phyloP scores from a whole-genome alignment of 2,329 filamentous ascomycete species.

The Sclerotinia glacialis region DNA sequence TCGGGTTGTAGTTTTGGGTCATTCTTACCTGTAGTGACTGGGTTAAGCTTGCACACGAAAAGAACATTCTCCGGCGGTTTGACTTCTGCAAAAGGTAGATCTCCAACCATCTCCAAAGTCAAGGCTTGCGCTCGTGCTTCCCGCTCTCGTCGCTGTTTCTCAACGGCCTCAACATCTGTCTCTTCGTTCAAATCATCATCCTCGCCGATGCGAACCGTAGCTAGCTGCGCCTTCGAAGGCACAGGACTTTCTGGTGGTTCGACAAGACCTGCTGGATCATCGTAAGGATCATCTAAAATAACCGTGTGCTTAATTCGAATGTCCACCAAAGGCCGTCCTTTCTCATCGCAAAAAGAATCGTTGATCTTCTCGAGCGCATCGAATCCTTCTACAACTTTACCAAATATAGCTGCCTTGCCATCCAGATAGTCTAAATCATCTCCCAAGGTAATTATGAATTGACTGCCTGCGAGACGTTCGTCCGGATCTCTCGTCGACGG shows the following conservation, averaged over 20 bases:
- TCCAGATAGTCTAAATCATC: conserved; percentile 88
- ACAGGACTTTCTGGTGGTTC: conserved; percentile 78
- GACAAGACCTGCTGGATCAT: conserved; percentile 72
- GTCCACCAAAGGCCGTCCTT: conserved; percentile 84
- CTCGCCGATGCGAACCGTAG: conserved; percentile 86
- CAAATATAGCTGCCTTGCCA: conserved; percentile 91
- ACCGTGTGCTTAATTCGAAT: conserved; percentile 93
- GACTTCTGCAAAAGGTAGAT: conserved; percentile 94
- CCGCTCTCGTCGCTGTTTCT: conserved; percentile 77
- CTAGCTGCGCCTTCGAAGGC: conserved; percentile 80
- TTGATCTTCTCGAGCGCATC: conserved; percentile 94
- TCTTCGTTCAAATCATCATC: conserved; percentile 79
- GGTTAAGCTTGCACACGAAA: conserved; percentile 98
- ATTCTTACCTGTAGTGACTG: conserved; percentile 75
- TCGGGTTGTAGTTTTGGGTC: too few species aligned
- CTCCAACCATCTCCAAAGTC: conserved; percentile 96
- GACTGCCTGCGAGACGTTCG: conserved; percentile 77
- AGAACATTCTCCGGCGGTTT: conserved; percentile 95
- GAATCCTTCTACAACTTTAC: conserved; percentile 93
- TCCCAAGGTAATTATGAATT: conserved; percentile 90
- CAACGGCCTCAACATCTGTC: conserved; percentile 71
- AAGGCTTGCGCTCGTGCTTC: conserved; percentile 92
- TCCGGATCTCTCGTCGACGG: conserved; percentile 74
- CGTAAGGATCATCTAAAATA: conserved; percentile 86
- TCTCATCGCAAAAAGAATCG: conserved; percentile 79